These are phyloP conservation scores for Saccharomycopsis sp. DNA, from an alignment of 805 yeast species.

Conservation along the genomic window DNA sequence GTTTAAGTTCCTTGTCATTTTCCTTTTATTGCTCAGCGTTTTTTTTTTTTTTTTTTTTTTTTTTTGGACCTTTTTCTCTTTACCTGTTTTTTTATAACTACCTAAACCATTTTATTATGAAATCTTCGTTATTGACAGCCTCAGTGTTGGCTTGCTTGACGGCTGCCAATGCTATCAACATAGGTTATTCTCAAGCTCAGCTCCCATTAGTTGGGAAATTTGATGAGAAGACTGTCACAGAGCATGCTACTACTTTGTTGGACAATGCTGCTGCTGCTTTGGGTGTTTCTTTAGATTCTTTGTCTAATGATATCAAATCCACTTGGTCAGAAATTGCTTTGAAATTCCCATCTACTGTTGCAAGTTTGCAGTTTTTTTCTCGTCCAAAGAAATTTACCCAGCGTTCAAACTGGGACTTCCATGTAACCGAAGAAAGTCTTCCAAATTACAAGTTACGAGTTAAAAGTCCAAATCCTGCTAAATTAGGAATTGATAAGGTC, in stretches of 20 bases:
- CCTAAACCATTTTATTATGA: background rate
- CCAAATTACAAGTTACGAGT: slow-evolving; percentile 56
- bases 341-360: slow-evolving; percentile 50
- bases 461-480: slow-evolving; percentile 50
- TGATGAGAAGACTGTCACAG: slow-evolving; percentile 2
- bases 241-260: slow-evolving; percentile 30
- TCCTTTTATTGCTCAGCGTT: background rate
- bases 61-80: background rate
- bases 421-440: slow-evolving; percentile 32
- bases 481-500: slow-evolving; percentile 74
- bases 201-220: slow-evolving; percentile 13
- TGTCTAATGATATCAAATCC: slow-evolving; percentile 42
- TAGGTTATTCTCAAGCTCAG: slow-evolving; percentile 1
- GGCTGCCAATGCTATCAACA: slow-evolving; percentile 5
- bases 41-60: background rate
- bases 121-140: background rate
- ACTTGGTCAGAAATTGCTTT: slow-evolving; percentile 60
- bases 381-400: slow-evolving; percentile 20
- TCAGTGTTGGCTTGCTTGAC: background rate
- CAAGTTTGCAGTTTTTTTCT: slow-evolving; percentile 42
- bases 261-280: slow-evolving; percentile 44
- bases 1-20: background rate
- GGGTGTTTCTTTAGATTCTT: slow-evolving; percentile 41
- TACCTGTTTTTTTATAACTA: background rate
- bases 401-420: slow-evolving; percentile 31